Evolutionary conservation across 2,329 filamentous ascomycete species (phyloP), one percentile per base, ranked within the genome.

Genomic region (Epichloe brachyelytri): DNA sequence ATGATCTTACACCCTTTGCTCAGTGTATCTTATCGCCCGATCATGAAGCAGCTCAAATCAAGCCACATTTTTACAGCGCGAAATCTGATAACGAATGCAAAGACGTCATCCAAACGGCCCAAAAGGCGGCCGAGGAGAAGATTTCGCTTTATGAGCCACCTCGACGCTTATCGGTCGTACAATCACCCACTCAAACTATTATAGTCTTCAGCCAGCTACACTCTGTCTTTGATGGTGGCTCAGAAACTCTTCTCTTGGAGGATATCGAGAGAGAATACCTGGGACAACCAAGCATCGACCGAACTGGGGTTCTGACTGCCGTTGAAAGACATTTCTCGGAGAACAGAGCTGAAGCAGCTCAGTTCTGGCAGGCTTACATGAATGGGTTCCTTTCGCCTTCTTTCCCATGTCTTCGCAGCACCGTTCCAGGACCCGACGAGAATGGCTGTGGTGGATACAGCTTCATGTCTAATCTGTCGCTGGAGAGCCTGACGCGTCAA

Each of bases 141-240:
- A 46, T 54, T 14, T 12, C 40, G 40, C 40, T 43, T 8, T 20
- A 43, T 14, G 40, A 26, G n/a, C 40, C 40, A 6, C 40, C 40
- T 19, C 40, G 40, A 11, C 40, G 40, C 12, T 19, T 43, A 12
- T 43, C 40, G 3, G 40, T 43, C 5, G 19, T 54, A 20, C 39
- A 52, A 33, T 19, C 49, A 4, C n/a, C 38, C 48, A 39, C 47
- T n/a, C 36, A 50, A 17, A 39, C 48, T 11, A 15, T 46, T n/a
- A 43, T 66, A 10, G 49, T 65, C n/a, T 53, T 67, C 30, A 63
- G 64, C 54, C 61, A 67, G 53, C 64, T 66, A 19, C 66, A 68
- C 53, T 66, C 65, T 22, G 62, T 68, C 14, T 67, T 65, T 43
- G 65, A 68, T 43, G 66, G 65, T 43, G 64, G 62, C 3, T 68